These are phyloP conservation scores for Ganoderma sp. DNA, from an alignment of 1,284 basidiomycete species.

Conservation along the genomic window DNA sequence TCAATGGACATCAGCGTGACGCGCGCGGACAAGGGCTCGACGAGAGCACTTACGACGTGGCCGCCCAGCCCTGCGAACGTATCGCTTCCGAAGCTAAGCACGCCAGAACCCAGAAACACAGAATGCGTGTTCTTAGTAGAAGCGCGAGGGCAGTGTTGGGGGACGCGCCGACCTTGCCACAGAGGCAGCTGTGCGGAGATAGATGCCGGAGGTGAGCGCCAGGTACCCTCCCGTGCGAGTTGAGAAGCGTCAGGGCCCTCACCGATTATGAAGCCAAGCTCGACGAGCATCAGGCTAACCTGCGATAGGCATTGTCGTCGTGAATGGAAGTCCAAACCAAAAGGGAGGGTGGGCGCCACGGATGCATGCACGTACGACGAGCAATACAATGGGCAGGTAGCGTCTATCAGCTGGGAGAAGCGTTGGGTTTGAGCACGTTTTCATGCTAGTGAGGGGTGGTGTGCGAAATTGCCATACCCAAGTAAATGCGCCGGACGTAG, in stretches of 20 bases:
- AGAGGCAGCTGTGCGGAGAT: not conserved
- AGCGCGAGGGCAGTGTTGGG: not conserved
- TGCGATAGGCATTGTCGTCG: not conserved
- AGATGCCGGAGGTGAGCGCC: not conserved
- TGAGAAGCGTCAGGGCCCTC: not conserved
- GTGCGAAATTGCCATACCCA: not conserved
- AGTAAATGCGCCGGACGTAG: conserved; percentile 7
- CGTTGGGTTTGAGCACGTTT: not conserved
- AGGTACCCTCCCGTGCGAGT: not conserved
- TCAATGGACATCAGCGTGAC: not conserved
- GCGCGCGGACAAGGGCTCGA: not conserved
- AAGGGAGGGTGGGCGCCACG: too few species aligned
- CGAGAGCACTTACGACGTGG: not conserved
- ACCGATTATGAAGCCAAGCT: not conserved
- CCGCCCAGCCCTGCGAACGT: conserved; percentile 1
- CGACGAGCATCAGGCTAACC: conserved; percentile 2
- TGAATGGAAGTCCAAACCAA: not conserved
- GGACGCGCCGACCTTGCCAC: not conserved
- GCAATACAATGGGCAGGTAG: not conserved
- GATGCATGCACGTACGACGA: not conserved
- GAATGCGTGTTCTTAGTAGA: not conserved
- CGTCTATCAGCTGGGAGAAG: not conserved
- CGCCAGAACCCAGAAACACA: not conserved
- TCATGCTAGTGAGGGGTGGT: not conserved
- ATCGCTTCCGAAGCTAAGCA: not conserved